Base-by-base conservation (phyloP, 495 filamentous ascomycete species). In the Trichoderma virens region DNA sequence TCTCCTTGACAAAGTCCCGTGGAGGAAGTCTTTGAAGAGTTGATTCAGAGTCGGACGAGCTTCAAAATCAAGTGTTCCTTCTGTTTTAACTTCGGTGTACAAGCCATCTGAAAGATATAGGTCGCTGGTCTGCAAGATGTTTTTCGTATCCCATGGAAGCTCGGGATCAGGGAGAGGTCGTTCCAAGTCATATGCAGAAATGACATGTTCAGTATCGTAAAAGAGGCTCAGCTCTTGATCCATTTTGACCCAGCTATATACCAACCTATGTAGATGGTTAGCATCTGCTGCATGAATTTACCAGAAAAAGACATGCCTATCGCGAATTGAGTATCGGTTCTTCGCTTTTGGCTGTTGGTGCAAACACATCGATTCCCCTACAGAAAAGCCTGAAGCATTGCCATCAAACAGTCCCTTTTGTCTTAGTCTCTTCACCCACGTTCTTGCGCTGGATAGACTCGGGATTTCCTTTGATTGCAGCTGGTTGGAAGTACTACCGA, bases 151-250 rank as follows among this genome's bases (percentile, higher is more conserved):
- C 83, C 84, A 86, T 7, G 85, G 73, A 6, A 72, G 60, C 65
- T 87, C 83, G 6, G 80, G 70, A 31, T 79, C 80, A 18, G 86
- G 86, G 61, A 88, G 80, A 6, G 85, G 82, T 47, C 80, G 77
- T 30, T 76, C 78, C 34, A 87, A 79, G 59, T 88, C 83, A 18
- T 76, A 82, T 65, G 85, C 80, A 11, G 82, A 78, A 60, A 89
- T 78, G 28, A 86, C 69, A 3, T 84, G 82, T 0, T 76, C 77
- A 7, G 77, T 79, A 66, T 89, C 86, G 67, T 87, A 79, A 70
- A 88, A 88, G 16, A 88, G 73, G 61, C 82, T 81, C 28, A 87
- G 75, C 65, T 88, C 86, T 68, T 86, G 84, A 68, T 88, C 86
- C 14, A 87, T 78, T 82, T 87, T 84, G 28, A 85, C 82, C 77